Evolutionary conservation across 306 rosid species (phyloP), one percentile per base, ranked within the genome.

Genomic region (Fagus crenata): DNA sequence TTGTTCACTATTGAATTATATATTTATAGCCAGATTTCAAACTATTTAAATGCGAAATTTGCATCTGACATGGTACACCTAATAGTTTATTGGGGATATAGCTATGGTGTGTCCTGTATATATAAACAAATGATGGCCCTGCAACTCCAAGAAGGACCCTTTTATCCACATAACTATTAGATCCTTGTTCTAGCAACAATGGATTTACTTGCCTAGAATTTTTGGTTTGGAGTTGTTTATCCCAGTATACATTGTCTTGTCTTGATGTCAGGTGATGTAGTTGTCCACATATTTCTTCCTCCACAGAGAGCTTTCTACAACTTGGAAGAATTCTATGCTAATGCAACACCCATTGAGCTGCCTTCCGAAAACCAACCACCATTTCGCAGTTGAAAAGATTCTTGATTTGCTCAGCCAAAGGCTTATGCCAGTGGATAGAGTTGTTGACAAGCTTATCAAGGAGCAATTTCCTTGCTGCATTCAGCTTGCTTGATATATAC

Each of bases 231-330:
- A 65, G 49, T 39, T 42, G 28, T 69, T 61, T 60, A 71, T 68
- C 74, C 59, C 7, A 49, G 69, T 55, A 72, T 51, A 40, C 46
- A 32, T 78, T 81, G 51, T 36, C 28, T 72, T 56, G 49, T 77
- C 76, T 68, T 79, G 80, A 36, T 83, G 71, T 74, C 92, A 95
- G 97, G 98, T 81, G 98, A 94, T 81, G 96, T 92, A 42, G 92
- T 94, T 12, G 69, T 94, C 81, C 98, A 94, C 78, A 87, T 94
- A 78, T 94, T 94, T 85, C 98, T 94, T 85, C 98, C 98, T 4
- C 90, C 54, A 63, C 93, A 90, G 60, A 87, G 98, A 78, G 89
- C 79, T 55, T 94, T 90, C 87, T 94, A 94, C 91, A 94, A 94
- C 78, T 85, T 94, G 87, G 98, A 95, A 81, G 98, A 95, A 77